These are phyloP conservation scores for Mycena latifolia DNA, from an alignment of 768 basidiomycete species.

Conservation along the genomic window DNA sequence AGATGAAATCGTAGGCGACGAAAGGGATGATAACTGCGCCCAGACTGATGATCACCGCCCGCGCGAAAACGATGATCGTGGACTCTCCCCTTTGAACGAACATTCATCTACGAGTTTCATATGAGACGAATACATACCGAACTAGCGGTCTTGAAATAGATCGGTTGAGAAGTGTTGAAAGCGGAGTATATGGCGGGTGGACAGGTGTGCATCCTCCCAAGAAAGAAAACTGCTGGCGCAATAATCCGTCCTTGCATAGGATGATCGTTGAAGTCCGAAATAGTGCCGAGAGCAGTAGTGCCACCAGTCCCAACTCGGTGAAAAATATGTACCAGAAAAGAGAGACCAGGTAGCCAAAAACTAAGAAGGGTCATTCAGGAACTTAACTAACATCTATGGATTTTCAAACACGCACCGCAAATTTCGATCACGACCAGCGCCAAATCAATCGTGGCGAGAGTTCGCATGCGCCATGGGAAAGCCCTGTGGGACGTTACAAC, in stretches of 20 bases:
- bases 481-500: too few species aligned
- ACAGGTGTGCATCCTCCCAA: not conserved
- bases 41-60: not conserved
- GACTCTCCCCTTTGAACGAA: conserved; percentile 9
- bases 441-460: too few species aligned
- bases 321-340: too few species aligned
- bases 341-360: too few species aligned
- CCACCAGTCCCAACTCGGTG: too few species aligned
- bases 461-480: too few species aligned
- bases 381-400: too few species aligned
- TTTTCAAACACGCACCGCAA: too few species aligned
- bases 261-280: not conserved
- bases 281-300: not conserved
- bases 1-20: too few species aligned
- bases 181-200: not conserved
- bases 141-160: conserved; percentile 6
- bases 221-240: not conserved
- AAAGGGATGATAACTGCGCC: too few species aligned
- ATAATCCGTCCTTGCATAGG: not conserved
- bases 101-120: not conserved
- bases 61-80: not conserved
- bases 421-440: too few species aligned
- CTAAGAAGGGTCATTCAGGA: too few species aligned
- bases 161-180: not conserved
- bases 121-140: not conserved